A percentile compares a stretch with the other conserved stretches of the same genome.
Evolutionary conservation across 1,139 yeast species (phyloP).

Genomic region (Pichia sorboxylosa): DNA sequence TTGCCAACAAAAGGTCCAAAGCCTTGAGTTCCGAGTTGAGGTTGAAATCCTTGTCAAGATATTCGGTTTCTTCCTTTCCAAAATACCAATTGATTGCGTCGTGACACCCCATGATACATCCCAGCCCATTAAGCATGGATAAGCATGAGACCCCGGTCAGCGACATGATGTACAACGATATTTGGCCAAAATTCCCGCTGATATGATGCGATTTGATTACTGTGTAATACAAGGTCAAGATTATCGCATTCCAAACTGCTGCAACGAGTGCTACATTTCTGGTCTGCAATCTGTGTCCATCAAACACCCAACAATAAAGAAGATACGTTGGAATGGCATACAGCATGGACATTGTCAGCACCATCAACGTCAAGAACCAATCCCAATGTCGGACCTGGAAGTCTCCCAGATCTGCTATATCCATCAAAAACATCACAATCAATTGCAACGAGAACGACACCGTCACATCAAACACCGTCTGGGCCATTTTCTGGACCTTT

Average conservation of each 20-base stretch:
- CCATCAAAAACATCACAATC: conserved; percentile 19
- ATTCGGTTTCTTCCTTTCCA: conserved; percentile 10
- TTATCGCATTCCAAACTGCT: background rate
- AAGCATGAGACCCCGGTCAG: conserved; percentile 40
- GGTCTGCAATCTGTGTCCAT: background rate
- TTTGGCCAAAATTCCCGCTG: conserved; percentile 12
- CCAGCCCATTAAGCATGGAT: conserved; percentile 41
- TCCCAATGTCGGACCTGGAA: conserved; percentile 13
- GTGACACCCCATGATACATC: conserved; percentile 35
- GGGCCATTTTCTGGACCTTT: background rate
- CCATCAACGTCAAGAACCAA: conserved; percentile 19
- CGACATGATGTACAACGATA: conserved; percentile 32
- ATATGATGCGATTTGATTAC: conserved; percentile 7
- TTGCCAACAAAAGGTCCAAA: conserved; percentile 1
- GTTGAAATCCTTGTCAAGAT: conserved; percentile 7
- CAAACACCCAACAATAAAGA: conserved; percentile 7
- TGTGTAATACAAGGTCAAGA: conserved; percentile 12
- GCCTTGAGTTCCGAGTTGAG: conserved; percentile 13
- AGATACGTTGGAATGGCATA: conserved; percentile 20
- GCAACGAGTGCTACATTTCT: background rate
- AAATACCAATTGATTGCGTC: conserved; percentile 11
- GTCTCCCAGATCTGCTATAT: conserved; percentile 16
- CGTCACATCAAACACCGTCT: conserved; percentile 13
- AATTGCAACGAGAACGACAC: conserved; percentile 19
- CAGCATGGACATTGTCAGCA: conserved; percentile 15